A percentile compares a stretch with the other conserved stretches of the same genome.
Conservation (phyloP, 2,329 filamentous ascomycete genomes). For the Fusarium staphyleae region DNA sequence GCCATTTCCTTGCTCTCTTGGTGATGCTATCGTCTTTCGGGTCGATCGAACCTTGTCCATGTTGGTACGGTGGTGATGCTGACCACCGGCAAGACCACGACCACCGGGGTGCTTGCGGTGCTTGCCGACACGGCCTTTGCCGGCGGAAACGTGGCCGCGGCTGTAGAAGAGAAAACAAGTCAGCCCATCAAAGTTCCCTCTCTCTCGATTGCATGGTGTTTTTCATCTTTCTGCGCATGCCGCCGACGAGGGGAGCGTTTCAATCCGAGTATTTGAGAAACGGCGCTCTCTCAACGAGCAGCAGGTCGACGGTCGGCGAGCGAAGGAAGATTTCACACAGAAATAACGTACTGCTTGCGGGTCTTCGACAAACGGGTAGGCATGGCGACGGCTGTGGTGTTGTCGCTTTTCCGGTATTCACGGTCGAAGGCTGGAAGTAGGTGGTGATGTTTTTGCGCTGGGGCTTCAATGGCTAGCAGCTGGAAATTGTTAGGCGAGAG, state of each 20-base stretch:
- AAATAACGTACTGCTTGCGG: conserved; percentile 74
- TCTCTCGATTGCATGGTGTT: conserved; percentile 9
- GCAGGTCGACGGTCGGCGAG: conserved; percentile 30
- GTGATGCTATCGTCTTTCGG: conserved; percentile 47
- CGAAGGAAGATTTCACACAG: conserved; percentile 13
- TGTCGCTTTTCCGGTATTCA: conserved; percentile 53
- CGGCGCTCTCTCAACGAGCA: conserved; percentile 31
- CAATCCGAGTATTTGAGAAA: conserved; percentile 10
- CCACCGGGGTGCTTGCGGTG: conserved; percentile 90
- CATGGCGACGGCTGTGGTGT: conserved; percentile 64
- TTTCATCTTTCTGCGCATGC: not conserved
- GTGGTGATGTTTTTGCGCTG: conserved; percentile 51
- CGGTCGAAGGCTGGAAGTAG: conserved; percentile 46
- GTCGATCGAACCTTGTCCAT: conserved; percentile 75
- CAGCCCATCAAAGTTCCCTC: conserved; percentile 34
- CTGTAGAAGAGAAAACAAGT: conserved; percentile 54
- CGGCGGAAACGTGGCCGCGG: conserved; percentile 97
- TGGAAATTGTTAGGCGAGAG: conserved; percentile 51
- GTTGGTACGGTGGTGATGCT: conserved; percentile 77
- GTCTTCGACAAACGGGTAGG: conserved; percentile 79
- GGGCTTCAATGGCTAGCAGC: conserved; percentile 42
- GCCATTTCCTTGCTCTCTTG: conserved; percentile 27
- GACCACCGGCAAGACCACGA: conserved; percentile 94
- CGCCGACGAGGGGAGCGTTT: conserved; percentile 30
- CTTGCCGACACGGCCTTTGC: conserved; percentile 98